phyloP scores from a whole-genome alignment of 768 basidiomycete species.

The Cystofilobasidium macerans region DNA sequence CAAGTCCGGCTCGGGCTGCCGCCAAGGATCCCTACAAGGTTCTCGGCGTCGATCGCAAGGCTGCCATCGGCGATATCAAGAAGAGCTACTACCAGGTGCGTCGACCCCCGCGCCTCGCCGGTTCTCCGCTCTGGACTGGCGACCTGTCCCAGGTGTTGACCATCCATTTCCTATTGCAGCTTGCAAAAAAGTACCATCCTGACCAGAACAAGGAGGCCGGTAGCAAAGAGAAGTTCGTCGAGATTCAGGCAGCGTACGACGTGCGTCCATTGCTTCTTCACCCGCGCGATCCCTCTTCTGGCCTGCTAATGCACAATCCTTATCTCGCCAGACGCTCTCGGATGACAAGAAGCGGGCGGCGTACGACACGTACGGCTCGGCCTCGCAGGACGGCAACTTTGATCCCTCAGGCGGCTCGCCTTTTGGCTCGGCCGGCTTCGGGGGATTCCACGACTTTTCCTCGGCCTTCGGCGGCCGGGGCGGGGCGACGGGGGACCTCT shows the following conservation, averaged over 20 bases:
- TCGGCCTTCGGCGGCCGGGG: conserved; percentile 38
- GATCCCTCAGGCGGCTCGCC: conserved; percentile 52
- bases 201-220: conserved; percentile 78
- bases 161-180: conserved; percentile 45
- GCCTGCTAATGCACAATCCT: not conserved
- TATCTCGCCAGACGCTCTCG: conserved; percentile 58
- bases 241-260: conserved; percentile 96
- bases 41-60: conserved; percentile 77
- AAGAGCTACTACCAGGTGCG: conserved; percentile 90
- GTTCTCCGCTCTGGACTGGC: not conserved
- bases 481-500: conserved; percentile 49
- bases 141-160: not conserved
- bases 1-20: conserved; percentile 45
- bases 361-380: conserved; percentile 83
- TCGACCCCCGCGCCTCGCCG: conserved; percentile 8
- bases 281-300: not conserved
- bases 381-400: conserved; percentile 87
- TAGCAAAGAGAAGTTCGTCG: conserved; percentile 84
- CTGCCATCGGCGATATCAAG: conserved; percentile 80
- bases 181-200: conserved; percentile 95
- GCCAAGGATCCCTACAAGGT: conserved; percentile 80
- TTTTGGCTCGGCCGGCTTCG: conserved; percentile 54
- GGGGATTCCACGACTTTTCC: conserved; percentile 63
- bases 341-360: conserved; percentile 85
- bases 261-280: conserved; percentile 51